These are phyloP conservation scores for Lactarius quietus DNA, from an alignment of 768 basidiomycete species.

Conservation along the genomic window DNA sequence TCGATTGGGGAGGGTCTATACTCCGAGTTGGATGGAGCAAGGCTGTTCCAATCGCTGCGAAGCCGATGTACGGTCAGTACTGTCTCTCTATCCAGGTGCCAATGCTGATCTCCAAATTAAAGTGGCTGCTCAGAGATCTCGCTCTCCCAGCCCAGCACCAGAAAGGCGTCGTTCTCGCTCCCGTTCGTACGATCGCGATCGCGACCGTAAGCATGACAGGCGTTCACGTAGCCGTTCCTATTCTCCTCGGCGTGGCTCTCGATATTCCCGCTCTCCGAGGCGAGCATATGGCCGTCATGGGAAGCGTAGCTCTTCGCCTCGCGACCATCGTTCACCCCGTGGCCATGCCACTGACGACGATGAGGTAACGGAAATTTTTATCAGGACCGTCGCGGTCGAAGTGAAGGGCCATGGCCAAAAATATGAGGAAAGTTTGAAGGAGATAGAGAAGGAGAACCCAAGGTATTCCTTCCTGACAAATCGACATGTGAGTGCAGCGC, in stretches of 20 bases:
- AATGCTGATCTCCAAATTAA: neutral
- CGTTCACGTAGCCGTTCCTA: constrained; percentile 35
- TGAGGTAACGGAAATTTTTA: constrained; percentile 77
- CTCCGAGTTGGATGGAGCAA: constrained; percentile 97
- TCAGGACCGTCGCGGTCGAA: constrained; percentile 81
- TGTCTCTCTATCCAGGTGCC: neutral
- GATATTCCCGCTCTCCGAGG: constrained; percentile 42
- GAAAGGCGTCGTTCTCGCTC: constrained; percentile 36
- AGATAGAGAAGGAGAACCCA: constrained; percentile 74
- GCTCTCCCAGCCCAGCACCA: constrained; percentile 35
- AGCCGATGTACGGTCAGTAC: constrained; percentile 72
- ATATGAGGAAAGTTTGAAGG: constrained; percentile 71
- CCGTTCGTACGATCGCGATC: constrained; percentile 32
- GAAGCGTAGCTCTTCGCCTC: constrained; percentile 46
- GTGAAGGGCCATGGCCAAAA: constrained; percentile 75
- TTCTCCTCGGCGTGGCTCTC: constrained; percentile 40
- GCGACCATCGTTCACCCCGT: constrained; percentile 37
- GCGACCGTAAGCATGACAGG: constrained; percentile 32
- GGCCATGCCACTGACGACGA: constrained; percentile 50
- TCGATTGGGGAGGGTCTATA: constrained; percentile 89
- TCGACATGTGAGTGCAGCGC: constrained; percentile 20
- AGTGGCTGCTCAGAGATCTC: constrained; percentile 22
- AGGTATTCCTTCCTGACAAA: constrained; percentile 74
- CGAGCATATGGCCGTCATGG: constrained; percentile 33
- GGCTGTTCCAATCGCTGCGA: constrained; percentile 80